phyloP scores from a whole-genome alignment of 805 yeast species.

The Zygotorulaspora sp. region DNA sequence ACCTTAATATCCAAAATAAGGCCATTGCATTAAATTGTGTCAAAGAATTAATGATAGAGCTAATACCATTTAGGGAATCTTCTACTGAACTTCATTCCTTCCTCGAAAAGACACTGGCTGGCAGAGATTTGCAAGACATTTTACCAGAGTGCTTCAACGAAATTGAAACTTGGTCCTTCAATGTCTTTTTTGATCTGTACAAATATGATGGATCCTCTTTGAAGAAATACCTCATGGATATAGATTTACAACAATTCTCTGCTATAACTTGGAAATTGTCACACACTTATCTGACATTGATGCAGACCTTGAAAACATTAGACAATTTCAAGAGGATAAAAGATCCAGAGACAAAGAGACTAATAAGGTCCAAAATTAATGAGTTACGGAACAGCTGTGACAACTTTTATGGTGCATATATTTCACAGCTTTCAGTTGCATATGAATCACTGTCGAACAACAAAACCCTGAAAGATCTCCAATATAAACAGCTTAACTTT shows the following conservation, averaged over 20 bases:
- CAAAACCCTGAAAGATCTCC: conserved; percentile 11
- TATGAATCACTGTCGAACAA: conserved; percentile 8
- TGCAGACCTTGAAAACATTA: conserved; percentile 30
- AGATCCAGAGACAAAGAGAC: conserved; percentile 16
- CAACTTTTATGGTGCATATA: conserved; percentile 14
- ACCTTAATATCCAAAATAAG: conserved; percentile 14
- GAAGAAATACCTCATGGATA: not conserved
- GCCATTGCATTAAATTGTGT: conserved; percentile 15
- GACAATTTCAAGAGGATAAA: conserved; percentile 28
- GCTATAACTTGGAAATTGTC: conserved; percentile 27
- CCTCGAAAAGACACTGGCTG: conserved; percentile 3
- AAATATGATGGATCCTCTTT: conserved; percentile 15
- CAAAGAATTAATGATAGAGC: conserved; percentile 25
- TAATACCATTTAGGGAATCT: conserved; percentile 15
- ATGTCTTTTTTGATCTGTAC: conserved; percentile 22
- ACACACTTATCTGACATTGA: conserved; percentile 21
- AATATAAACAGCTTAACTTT: conserved; percentile 11
- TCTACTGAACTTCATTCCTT: conserved; percentile 10
- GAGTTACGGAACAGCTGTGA: conserved; percentile 25
- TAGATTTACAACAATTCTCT: not conserved
- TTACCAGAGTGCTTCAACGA: conserved; percentile 2
- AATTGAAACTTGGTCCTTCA: conserved; percentile 24
- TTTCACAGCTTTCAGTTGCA: conserved; percentile 5
- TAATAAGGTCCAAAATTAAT: conserved; percentile 19
- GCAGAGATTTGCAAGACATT: conserved; percentile 2